These are phyloP conservation scores for Dipteronia dyeriana DNA, from an alignment of 345 rosid species.

Conservation along the genomic window DNA sequence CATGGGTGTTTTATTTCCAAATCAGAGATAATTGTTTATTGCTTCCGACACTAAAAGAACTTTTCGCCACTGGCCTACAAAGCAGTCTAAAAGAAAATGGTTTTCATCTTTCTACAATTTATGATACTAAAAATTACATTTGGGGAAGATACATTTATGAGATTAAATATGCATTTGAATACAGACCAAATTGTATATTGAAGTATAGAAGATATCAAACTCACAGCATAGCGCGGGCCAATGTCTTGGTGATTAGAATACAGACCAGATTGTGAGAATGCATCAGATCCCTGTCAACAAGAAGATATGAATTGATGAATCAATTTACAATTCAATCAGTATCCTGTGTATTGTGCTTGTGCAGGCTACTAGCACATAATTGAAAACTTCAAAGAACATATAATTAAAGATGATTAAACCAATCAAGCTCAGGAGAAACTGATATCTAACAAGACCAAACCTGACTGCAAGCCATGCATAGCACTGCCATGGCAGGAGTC, in stretches of 20 bases:
- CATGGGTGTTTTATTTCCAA: not conserved
- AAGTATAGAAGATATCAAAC: slow-evolving; percentile 26
- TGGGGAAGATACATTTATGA: not conserved
- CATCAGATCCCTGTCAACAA: slow-evolving; percentile 80
- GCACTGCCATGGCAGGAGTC: slow-evolving; percentile 93
- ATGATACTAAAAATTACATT: not conserved
- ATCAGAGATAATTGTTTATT: not conserved
- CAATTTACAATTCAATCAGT: slow-evolving; percentile 1
- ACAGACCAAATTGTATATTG: not conserved
- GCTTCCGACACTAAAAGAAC: not conserved
- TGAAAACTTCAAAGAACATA: not conserved
- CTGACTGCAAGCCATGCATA: slow-evolving; percentile 99
- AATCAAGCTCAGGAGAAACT: slow-evolving; percentile 14
- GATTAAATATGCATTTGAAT: not conserved
- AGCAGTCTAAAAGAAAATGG: not conserved
- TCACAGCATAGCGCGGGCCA: slow-evolving; percentile 93
- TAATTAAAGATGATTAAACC: not conserved
- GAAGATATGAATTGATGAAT: not conserved
- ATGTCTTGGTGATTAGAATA: slow-evolving; percentile 99
- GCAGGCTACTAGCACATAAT: not conserved
- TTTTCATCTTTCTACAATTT: not conserved
- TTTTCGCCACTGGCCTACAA: not conserved
- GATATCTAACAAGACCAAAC: slow-evolving; percentile 39
- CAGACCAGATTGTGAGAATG: slow-evolving; percentile 96
- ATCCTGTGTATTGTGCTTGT: not conserved